Evolutionary conservation across 768 basidiomycete species (phyloP).

Genomic region (Lenzites betulinus): DNA sequence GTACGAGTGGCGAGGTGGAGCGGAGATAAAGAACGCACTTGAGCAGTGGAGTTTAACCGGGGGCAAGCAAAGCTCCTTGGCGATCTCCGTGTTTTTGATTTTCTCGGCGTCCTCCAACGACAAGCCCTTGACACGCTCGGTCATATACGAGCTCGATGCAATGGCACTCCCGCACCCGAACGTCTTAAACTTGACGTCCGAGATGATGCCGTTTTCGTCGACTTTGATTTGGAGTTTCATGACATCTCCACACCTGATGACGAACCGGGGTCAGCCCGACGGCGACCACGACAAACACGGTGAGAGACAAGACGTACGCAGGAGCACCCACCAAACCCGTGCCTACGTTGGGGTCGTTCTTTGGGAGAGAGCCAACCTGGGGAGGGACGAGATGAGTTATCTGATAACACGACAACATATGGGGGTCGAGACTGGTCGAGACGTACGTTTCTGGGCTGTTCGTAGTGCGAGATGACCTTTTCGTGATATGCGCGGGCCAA

Average conservation of each 20-base stretch:
- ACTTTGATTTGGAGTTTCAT: conserved; percentile 99
- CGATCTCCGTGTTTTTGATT: conserved; percentile 99
- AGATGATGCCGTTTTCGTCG: conserved; percentile 91
- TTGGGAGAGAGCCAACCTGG: conserved; percentile 95
- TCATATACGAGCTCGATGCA: conserved; percentile 98
- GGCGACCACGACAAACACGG: background rate
- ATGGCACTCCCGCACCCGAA: conserved; percentile 99
- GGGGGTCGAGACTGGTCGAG: conserved; percentile 34
- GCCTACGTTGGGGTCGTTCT: conserved; percentile 88
- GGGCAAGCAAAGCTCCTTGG: conserved; percentile 92
- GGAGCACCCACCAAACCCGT: conserved; percentile 98
- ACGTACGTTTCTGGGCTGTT: conserved; percentile 94
- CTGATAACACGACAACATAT: conserved; percentile 51
- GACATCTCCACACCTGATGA: conserved; percentile 86
- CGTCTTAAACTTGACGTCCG: conserved; percentile 99
- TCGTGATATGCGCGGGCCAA: conserved; percentile 83
- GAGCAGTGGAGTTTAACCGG: conserved; percentile 97
- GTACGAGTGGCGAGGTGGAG: background rate
- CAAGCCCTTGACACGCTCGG: conserved; percentile 95
- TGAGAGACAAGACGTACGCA: conserved; percentile 59
- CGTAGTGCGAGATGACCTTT: conserved; percentile 97
- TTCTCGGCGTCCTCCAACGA: conserved; percentile 91
- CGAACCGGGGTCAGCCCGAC: conserved; percentile 20
- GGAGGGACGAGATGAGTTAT: conserved; percentile 43
- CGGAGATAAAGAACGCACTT: conserved; percentile 54